Evolutionary conservation across 2,329 filamentous ascomycete species (phyloP).

Genomic region (Aspergillus fumigatiaffinis): DNA sequence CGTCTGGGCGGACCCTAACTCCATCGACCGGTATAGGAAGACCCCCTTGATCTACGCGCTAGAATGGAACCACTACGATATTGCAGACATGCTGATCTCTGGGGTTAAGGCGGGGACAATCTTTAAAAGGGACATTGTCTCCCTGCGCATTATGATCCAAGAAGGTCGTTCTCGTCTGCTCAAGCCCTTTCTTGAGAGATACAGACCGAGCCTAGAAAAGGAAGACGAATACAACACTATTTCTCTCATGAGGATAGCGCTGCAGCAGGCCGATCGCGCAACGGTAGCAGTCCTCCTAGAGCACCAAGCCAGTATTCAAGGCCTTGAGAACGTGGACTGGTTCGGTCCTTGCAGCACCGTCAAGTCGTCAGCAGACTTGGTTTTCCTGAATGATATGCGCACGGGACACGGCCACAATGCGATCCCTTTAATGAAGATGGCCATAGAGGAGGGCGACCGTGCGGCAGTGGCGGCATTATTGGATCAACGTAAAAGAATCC

Average conservation of each 20-base stretch:
- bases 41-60: slow-evolving; percentile 13
- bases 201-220: slow-evolving; percentile 4
- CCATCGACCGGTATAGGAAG: slow-evolving; percentile 12
- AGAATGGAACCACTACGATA: slow-evolving; percentile 13
- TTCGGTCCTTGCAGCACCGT: slow-evolving; percentile 12
- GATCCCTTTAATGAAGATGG: slow-evolving; percentile 11
- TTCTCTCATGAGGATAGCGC: slow-evolving; percentile 10
- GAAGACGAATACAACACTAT: slow-evolving; percentile 10
- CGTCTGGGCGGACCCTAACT: slow-evolving; percentile 13
- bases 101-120: not conserved
- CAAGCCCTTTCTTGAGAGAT: slow-evolving; percentile 12
- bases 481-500: slow-evolving; percentile 1
- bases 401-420: not conserved
- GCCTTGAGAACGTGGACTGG: slow-evolving; percentile 10
- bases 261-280: slow-evolving; percentile 15
- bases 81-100: slow-evolving; percentile 10
- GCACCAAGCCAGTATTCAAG: slow-evolving; percentile 9
- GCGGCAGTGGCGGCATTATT: slow-evolving; percentile 3
- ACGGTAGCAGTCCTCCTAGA: slow-evolving; percentile 12
- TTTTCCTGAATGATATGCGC: not conserved
- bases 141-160: slow-evolving; percentile 10
- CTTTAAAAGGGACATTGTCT: slow-evolving; percentile 8
- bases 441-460: slow-evolving; percentile 7
- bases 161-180: slow-evolving; percentile 10
- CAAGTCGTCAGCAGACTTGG: not conserved